A percentile compares a stretch with the other conserved stretches of the same genome.
These are phyloP conservation scores for Physaria fendleri DNA, from an alignment of 345 rosid genomes.

Conservation along the genomic window DNA sequence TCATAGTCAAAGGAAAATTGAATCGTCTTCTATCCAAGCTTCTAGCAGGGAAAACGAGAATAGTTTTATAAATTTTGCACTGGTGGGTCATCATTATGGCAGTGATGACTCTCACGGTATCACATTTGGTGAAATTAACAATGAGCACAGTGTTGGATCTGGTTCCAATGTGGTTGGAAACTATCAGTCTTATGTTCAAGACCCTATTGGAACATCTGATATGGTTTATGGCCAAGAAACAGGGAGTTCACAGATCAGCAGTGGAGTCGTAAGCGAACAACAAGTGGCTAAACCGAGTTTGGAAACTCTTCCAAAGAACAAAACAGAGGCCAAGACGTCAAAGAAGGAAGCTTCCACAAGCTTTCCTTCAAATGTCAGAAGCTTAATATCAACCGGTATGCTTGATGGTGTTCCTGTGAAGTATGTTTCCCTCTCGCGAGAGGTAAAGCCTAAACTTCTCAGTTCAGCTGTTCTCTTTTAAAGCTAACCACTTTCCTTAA, in stretches of 20 bases:
- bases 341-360: conserved; percentile 78
- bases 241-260: conserved; percentile 27
- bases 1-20: conserved; percentile 34
- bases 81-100: conserved; percentile 42
- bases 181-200: conserved; percentile 41
- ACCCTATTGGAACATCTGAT: conserved; percentile 40
- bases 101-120: conserved; percentile 52
- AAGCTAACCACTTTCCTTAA: background rate
- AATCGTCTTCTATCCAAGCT: conserved; percentile 34
- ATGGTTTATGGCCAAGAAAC: conserved; percentile 36
- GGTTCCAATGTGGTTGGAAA: conserved; percentile 33
- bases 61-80: conserved; percentile 34
- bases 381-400: conserved; percentile 89
- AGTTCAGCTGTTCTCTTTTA: background rate
- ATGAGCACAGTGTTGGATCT: conserved; percentile 43
- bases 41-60: conserved; percentile 41
- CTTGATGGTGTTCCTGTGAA: conserved; percentile 89
- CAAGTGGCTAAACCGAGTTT: conserved; percentile 39
- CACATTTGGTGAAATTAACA: conserved; percentile 55
- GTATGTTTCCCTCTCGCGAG: conserved; percentile 65
- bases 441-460: conserved; percentile 46
- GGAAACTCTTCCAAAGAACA: conserved; percentile 48
- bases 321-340: conserved; percentile 45
- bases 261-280: conserved; percentile 25
- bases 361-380: conserved; percentile 92